A percentile compares a stretch with the other conserved stretches of the same genome.
Conservation (phyloP, 148 eudicot species). For the Polygonum aviculare region DNA sequence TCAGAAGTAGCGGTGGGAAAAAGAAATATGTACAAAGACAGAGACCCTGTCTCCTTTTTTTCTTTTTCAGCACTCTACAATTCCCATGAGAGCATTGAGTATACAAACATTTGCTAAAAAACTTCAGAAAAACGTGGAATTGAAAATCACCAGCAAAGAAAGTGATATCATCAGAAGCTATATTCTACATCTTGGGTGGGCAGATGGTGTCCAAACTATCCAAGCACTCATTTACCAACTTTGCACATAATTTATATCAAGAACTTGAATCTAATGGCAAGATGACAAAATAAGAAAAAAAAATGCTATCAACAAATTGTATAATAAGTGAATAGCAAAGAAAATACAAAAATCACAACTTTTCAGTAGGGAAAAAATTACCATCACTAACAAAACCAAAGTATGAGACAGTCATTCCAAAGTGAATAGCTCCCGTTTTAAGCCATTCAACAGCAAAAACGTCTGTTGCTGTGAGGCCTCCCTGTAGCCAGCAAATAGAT, state of each 20-base stretch:
- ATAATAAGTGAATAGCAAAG: neutral
- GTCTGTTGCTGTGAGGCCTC: constrained; percentile 96
- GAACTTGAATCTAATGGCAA: neutral
- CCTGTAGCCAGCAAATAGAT: constrained; percentile 42
- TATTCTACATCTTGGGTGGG: neutral
- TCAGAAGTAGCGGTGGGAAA: neutral
- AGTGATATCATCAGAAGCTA: neutral
- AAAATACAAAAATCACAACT: neutral
- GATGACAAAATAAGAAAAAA: neutral
- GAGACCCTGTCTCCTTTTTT: neutral
- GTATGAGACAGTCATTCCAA: constrained; percentile 85
- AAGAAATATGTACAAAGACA: neutral
- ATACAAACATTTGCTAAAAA: neutral
- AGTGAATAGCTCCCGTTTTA: constrained; percentile 78
- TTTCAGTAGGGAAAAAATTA: constrained; percentile 22
- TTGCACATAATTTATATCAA: neutral
- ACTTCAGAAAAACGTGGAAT: neutral
- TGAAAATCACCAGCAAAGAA: neutral
- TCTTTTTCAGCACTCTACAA: neutral
- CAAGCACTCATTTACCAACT: neutral
- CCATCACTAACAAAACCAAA: constrained; percentile 97
- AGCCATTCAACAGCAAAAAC: constrained; percentile 98
- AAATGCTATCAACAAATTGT: neutral
- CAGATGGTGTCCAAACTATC: neutral
- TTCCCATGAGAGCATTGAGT: neutral